These are phyloP conservation scores for Citrus unshiu DNA, from an alignment of 345 rosid species.

Conservation along the genomic window DNA sequence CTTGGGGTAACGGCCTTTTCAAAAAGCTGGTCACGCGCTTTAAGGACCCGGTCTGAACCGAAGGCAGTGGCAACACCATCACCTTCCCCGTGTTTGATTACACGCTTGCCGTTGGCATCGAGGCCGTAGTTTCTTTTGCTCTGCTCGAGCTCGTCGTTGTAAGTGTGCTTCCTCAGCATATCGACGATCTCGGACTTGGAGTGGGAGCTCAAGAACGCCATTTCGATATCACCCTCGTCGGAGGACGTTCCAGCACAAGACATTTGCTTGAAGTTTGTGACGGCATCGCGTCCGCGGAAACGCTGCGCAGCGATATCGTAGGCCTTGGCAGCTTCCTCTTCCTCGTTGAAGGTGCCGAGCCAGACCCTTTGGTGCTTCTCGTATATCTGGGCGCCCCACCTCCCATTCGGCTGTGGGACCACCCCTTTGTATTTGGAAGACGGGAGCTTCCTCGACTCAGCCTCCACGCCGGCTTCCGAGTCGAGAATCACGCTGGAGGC, in stretches of 20 bases:
- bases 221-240: constrained; percentile 40
- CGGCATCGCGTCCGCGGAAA: constrained; percentile 88
- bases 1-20: constrained; percentile 91
- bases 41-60: constrained; percentile 14
- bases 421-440: constrained; percentile 92
- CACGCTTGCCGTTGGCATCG: constrained; percentile 29
- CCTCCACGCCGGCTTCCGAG: constrained; percentile 55
- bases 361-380: constrained; percentile 94
- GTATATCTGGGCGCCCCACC: constrained; percentile 98
- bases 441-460: constrained; percentile 79
- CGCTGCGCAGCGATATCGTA: constrained; percentile 80
- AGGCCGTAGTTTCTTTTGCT: constrained; percentile 42
- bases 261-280: constrained; percentile 56
- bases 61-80: not conserved
- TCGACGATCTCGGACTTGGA: constrained; percentile 88
- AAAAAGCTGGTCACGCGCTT: constrained; percentile 62
- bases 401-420: constrained; percentile 95
- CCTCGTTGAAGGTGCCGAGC: constrained; percentile 86
- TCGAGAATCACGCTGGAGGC: constrained; percentile 57
- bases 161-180: constrained; percentile 88
- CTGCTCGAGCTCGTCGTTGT: constrained; percentile 67
- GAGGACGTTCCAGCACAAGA: not conserved
- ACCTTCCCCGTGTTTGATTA: not conserved
- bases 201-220: constrained; percentile 54
- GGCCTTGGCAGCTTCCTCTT: constrained; percentile 79